Conservation (phyloP, 2,329 filamentous ascomycete genomes). For the Monilinia polystroma region DNA sequence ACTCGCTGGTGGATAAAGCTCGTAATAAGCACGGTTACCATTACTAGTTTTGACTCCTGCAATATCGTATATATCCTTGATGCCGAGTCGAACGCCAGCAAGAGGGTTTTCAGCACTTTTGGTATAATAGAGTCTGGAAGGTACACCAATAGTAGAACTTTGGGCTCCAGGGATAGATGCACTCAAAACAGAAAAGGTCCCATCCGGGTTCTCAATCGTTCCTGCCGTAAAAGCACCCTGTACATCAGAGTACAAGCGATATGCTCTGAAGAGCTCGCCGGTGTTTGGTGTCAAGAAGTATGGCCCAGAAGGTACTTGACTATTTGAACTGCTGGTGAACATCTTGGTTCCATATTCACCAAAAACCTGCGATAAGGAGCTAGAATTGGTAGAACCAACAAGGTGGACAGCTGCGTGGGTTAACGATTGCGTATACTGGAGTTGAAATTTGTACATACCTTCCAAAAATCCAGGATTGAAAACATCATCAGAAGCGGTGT, state of each 20-base stretch:
- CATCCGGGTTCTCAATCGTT: constrained; percentile 41
- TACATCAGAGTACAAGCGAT: constrained; percentile 50
- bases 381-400: constrained; percentile 15
- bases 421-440: neutral
- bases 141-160: constrained; percentile 51
- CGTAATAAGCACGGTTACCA: constrained; percentile 58
- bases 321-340: constrained; percentile 27
- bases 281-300: constrained; percentile 49
- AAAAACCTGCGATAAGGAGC: constrained; percentile 26
- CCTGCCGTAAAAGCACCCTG: constrained; percentile 52
- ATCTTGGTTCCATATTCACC: constrained; percentile 31
- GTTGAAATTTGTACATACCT: constrained; percentile 23
- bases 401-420: constrained; percentile 20
- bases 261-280: constrained; percentile 50
- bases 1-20: constrained; percentile 49
- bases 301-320: constrained; percentile 46
- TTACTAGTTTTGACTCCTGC: constrained; percentile 55
- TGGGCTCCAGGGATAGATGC: constrained; percentile 45
- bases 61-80: constrained; percentile 64
- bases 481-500: constrained; percentile 34
- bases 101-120: constrained; percentile 55
- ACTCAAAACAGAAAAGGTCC: constrained; percentile 46
- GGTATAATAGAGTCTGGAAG: constrained; percentile 59
- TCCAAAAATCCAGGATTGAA: constrained; percentile 36
- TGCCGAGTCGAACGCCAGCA: constrained; percentile 57